phyloP scores from a whole-genome alignment of 441 rosid genomes.

The Erodium texanum region DNA sequence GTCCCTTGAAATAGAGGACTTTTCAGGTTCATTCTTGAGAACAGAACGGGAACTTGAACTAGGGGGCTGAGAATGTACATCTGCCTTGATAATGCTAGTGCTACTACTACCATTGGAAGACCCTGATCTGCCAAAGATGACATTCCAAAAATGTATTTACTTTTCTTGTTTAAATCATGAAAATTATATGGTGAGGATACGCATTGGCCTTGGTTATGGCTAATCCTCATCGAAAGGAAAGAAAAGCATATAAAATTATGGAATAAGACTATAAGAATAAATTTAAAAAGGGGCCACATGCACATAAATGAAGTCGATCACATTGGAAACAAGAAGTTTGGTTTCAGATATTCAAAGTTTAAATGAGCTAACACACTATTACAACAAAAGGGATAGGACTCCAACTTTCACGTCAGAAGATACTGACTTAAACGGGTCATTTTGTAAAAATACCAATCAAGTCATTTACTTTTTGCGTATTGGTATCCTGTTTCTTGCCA shows the following conservation, averaged over 20 bases:
- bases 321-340: neutral
- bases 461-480: no score
- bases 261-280: neutral
- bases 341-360: neutral
- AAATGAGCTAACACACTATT: neutral
- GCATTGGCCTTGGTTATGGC: neutral
- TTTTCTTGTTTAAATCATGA: neutral
- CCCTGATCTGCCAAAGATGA: slow-evolving; percentile 46
- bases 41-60: slow-evolving; percentile 41
- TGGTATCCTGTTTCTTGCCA: no score
- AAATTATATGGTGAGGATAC: neutral
- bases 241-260: neutral
- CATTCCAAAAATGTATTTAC: slow-evolving; percentile 9
- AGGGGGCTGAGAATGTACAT: slow-evolving; percentile 44
- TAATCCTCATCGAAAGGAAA: neutral
- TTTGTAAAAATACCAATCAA: no score
- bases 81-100: slow-evolving; percentile 50
- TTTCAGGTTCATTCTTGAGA: slow-evolving; percentile 54
- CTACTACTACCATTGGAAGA: slow-evolving; percentile 47
- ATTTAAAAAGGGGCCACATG: neutral
- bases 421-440: no score
- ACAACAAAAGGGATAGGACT: neutral
- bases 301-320: neutral
- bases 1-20: slow-evolving; percentile 46
- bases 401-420: neutral